Conservation (phyloP, 352 stramenopile species). For the Aphanomyces stellatus region DNA sequence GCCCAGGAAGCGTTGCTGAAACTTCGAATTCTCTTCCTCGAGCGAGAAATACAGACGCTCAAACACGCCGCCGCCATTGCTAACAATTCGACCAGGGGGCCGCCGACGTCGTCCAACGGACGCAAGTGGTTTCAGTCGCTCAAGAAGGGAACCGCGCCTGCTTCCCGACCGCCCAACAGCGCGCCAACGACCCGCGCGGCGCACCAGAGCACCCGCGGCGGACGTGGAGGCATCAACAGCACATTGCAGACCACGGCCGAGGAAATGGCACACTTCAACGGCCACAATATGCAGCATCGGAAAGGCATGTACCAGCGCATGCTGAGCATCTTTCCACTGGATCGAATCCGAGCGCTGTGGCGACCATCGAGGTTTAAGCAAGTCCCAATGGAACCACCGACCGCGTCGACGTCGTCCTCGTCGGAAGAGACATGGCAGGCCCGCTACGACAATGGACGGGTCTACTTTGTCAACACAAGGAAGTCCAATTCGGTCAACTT, state of each 20-base stretch:
- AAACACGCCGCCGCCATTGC: not conserved
- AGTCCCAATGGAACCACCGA: not conserved
- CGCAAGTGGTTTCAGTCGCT: not conserved
- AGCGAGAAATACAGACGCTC: not conserved
- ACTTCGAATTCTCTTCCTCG: not conserved
- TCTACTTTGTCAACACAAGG: not conserved
- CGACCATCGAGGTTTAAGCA: not conserved
- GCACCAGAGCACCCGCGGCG: too few relatives aligned
- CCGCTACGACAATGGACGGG: not conserved
- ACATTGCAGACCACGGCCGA: not conserved
- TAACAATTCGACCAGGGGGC: not conserved
- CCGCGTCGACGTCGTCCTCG: not conserved
- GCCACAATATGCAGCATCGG: too few relatives aligned
- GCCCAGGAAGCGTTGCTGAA: not conserved
- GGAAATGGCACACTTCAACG: too few relatives aligned
- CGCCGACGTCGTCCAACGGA: not conserved
- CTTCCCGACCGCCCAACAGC: too few relatives aligned
- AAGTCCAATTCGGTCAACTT: not conserved
- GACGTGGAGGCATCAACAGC: not conserved
- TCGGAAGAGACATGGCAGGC: not conserved
- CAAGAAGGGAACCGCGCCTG: too few relatives aligned
- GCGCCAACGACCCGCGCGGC: too few relatives aligned
- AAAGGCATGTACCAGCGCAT: not conserved
- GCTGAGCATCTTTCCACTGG: not conserved
- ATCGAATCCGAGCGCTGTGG: not conserved